phyloP scores from a whole-genome alignment of 306 rosid genomes.

The Citrullus mucosospermus region DNA sequence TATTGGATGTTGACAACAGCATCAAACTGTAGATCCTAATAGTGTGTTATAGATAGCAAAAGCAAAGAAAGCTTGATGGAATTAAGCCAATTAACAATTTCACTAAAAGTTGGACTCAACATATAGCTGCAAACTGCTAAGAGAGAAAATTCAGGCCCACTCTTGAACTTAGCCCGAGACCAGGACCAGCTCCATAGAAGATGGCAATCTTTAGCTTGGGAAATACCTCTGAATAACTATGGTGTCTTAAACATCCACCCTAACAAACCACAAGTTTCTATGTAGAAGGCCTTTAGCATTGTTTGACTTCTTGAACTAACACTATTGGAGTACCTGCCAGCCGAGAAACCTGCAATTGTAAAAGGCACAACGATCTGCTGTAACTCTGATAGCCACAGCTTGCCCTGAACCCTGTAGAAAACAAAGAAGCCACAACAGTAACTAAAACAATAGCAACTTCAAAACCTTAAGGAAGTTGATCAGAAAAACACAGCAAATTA shows the following conservation, averaged over 20 bases:
- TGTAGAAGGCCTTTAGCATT: neutral
- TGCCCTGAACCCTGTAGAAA: conserved; percentile 75
- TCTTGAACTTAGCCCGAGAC: neutral
- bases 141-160: neutral
- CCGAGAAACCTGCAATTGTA: conserved; percentile 93
- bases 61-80: neutral
- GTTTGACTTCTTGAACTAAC: neutral
- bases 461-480: neutral
- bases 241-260: neutral
- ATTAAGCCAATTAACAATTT: neutral
- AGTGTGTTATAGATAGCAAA: neutral
- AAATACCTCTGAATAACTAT: neutral
- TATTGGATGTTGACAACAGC: neutral
- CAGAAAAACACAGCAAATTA: neutral
- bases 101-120: neutral
- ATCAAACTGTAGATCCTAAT: neutral
- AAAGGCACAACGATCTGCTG: conserved; percentile 88
- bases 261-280: neutral
- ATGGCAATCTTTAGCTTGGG: neutral
- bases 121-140: neutral
- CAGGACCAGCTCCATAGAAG: neutral
- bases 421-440: neutral
- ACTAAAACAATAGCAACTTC: neutral
- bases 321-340: conserved; percentile 59
- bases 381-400: conserved; percentile 89